A percentile compares a stretch with the other conserved stretches of the same genome.
Evolutionary conservation across 208 protist species (phyloP).

Genomic region (Phytomonas sp.): DNA sequence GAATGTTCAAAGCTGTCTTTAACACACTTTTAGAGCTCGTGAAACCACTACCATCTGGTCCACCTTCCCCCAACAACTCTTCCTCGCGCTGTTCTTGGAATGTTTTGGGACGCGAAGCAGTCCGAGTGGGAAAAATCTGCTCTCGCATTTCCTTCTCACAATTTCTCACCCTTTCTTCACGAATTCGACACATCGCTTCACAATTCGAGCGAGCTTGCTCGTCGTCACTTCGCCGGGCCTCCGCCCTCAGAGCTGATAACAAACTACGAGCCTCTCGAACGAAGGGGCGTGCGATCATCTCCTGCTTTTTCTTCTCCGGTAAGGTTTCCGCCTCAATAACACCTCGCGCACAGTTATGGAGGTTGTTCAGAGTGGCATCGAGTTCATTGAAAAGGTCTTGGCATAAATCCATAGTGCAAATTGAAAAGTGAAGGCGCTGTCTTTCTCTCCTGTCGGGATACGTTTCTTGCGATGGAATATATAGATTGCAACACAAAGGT

Average conservation of each 20-base stretch:
- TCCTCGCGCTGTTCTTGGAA: constrained; percentile 50
- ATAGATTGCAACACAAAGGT: not conserved
- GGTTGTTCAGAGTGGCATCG: constrained; percentile 24
- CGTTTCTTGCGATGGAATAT: not conserved
- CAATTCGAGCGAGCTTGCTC: constrained; percentile 31
- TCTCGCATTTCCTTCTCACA: constrained; percentile 60
- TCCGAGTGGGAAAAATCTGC: constrained; percentile 49
- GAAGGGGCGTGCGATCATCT: constrained; percentile 45
- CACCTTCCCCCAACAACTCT: constrained; percentile 62
- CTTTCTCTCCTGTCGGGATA: not conserved
- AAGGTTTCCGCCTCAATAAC: constrained; percentile 41
- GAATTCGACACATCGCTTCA: constrained; percentile 43
- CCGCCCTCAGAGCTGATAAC: constrained; percentile 48
- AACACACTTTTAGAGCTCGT: constrained; percentile 64
- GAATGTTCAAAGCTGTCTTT: constrained; percentile 50
- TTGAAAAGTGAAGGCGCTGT: constrained; percentile 2
- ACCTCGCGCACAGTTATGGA: constrained; percentile 34
- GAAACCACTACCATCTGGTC: constrained; percentile 54
- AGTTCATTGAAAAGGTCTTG: constrained; percentile 32
- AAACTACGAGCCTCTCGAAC: constrained; percentile 64
- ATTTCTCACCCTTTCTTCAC: constrained; percentile 48
- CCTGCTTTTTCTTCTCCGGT: constrained; percentile 58
- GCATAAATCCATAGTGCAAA: constrained; percentile 31
- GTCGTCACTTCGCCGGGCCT: constrained; percentile 57
- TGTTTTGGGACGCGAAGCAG: constrained; percentile 23